Conservation (phyloP, 2,329 filamentous ascomycete genomes). For the Cercospora janseana region DNA sequence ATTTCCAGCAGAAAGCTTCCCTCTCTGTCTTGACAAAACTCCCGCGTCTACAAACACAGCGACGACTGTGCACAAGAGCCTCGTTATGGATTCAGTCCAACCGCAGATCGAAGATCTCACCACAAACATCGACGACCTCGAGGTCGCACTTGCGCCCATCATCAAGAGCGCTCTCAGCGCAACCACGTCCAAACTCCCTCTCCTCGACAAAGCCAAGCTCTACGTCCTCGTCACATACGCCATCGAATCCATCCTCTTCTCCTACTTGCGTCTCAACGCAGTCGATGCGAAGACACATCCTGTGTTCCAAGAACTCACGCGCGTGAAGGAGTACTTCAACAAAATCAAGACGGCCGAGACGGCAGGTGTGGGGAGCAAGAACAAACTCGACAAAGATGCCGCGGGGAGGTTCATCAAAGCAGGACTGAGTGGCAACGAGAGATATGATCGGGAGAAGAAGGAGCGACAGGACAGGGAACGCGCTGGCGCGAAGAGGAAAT, state of each 20-base stretch:
- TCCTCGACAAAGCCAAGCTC: conserved; percentile 94
- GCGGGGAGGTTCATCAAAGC: conserved; percentile 79
- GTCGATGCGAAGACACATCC: conserved; percentile 79
- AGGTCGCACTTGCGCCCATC: conserved; percentile 72
- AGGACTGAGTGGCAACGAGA: conserved; percentile 60
- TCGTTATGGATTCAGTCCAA: conserved; percentile 56
- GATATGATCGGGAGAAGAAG: conserved; percentile 43
- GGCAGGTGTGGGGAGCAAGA: conserved; percentile 40
- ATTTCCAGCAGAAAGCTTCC: conserved; percentile 7
- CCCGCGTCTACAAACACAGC: conserved; percentile 3
- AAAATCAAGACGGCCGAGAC: conserved; percentile 79
- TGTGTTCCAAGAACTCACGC: conserved; percentile 78
- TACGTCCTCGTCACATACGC: conserved; percentile 85
- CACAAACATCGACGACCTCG: conserved; percentile 70
- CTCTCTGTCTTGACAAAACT: neutral
- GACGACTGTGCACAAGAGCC: too few species aligned
- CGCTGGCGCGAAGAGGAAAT: conserved; percentile 39
- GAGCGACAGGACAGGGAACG: conserved; percentile 40
- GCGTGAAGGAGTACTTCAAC: conserved; percentile 85
- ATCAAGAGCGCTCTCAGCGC: conserved; percentile 63
- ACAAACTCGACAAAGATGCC: conserved; percentile 70
- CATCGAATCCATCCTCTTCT: conserved; percentile 86
- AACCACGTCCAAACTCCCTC: conserved; percentile 72
- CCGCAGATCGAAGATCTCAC: conserved; percentile 70
- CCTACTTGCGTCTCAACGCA: conserved; percentile 74